A percentile compares a stretch with the other conserved stretches of the same genome.
Evolutionary conservation across 2,329 filamentous ascomycete species (phyloP).

Genomic region (Pseudopyricularia cyperi): DNA sequence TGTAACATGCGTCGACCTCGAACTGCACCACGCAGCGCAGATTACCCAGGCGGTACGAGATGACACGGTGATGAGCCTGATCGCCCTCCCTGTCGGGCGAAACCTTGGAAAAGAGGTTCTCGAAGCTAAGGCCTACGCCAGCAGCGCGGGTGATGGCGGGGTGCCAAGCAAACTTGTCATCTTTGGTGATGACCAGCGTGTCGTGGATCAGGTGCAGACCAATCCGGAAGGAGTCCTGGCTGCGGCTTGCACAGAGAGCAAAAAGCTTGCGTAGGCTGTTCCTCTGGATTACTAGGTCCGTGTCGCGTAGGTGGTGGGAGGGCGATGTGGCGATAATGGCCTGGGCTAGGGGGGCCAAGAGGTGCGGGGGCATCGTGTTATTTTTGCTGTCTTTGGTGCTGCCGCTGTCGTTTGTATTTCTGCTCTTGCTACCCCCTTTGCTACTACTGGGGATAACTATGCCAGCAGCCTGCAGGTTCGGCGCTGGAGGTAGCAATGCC

Average conservation of each 20-base stretch:
- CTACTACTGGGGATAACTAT: background rate
- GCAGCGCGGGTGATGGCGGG: background rate
- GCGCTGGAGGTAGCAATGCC: background rate
- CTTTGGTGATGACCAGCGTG: background rate
- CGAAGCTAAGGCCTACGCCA: background rate
- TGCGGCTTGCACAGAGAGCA: background rate
- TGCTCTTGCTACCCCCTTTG: background rate
- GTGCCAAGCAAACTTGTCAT: background rate
- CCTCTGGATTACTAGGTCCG: background rate
- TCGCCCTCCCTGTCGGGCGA: background rate
- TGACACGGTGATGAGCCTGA: background rate
- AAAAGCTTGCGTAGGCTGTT: conserved; percentile 1
- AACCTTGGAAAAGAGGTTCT: background rate
- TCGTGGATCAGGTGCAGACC: background rate
- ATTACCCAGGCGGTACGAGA: background rate
- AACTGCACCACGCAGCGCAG: conserved; percentile 1
- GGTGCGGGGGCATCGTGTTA: background rate
- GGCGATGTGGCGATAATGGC: background rate
- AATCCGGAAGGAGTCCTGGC: background rate
- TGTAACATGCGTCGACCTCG: background rate
- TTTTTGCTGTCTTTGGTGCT: background rate
- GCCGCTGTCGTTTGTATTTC: background rate
- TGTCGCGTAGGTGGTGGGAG: background rate
- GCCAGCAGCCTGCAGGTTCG: background rate
- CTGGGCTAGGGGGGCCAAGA: background rate